These are phyloP conservation scores for Phaeosphaeriaceae sp. DNA, from an alignment of 2,329 filamentous ascomycete species.

Conservation along the genomic window DNA sequence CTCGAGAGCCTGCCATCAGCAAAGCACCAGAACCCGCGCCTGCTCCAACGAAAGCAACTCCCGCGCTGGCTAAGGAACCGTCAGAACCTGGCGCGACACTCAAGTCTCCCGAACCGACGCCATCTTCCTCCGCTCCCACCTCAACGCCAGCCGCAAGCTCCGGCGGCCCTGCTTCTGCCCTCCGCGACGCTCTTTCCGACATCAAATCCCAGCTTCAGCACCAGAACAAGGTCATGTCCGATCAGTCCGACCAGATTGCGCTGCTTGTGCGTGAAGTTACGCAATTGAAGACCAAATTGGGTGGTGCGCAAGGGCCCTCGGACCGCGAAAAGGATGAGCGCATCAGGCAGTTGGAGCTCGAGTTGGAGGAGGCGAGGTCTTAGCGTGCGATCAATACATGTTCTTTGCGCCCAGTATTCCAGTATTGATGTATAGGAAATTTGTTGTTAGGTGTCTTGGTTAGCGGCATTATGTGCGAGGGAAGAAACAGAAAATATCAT, in stretches of 20 bases:
- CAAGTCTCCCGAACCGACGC: slow-evolving; percentile 46
- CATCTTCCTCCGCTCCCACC: slow-evolving; percentile 47
- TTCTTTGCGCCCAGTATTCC: neutral
- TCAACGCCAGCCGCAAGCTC: slow-evolving; percentile 49
- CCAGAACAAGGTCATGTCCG: slow-evolving; percentile 77
- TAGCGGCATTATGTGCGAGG: slow-evolving; percentile 15
- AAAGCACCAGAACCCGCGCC: slow-evolving; percentile 54
- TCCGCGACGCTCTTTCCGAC: slow-evolving; percentile 73
- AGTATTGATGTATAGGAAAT: neutral
- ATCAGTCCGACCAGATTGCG: slow-evolving; percentile 79
- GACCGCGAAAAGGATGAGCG: slow-evolving; percentile 50
- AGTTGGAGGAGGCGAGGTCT: slow-evolving; percentile 50
- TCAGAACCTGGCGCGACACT: slow-evolving; percentile 46
- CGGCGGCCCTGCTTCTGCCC: slow-evolving; percentile 56
- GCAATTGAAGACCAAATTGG: slow-evolving; percentile 77
- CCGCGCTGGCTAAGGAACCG: slow-evolving; percentile 44
- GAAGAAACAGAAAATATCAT: neutral
- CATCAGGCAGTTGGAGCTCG: slow-evolving; percentile 50
- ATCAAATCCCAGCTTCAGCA: slow-evolving; percentile 80
- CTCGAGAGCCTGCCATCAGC: slow-evolving; percentile 37
- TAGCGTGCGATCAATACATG: slow-evolving; percentile 6
- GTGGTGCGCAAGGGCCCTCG: slow-evolving; percentile 51
- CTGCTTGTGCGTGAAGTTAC: slow-evolving; percentile 67
- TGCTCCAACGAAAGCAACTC: slow-evolving; percentile 52
- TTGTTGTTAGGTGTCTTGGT: slow-evolving; percentile 20